Evolutionary conservation across 768 basidiomycete genomes (phyloP), one percentile per base, ranked within the genome.

Genomic region (Mycena haematopus): DNA sequence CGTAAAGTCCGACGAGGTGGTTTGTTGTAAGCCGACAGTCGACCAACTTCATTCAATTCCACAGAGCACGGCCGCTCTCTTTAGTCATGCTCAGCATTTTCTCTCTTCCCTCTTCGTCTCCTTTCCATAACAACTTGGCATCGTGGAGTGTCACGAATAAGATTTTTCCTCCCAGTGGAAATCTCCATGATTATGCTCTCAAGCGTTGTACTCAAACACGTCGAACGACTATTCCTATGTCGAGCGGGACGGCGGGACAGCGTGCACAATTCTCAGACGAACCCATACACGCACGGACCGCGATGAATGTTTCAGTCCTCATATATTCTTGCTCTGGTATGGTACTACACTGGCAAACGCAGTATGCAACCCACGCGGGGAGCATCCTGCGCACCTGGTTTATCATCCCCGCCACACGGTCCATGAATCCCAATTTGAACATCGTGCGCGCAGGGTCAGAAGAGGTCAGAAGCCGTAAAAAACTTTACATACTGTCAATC

Each of bases 361-460:
- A 58, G 31, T 81, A 79, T 66, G 69, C 78, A 6, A 56, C 58
- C 27, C 72, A 74, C 56, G 75, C 72, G 22, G 75, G 70, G 4
- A 60, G 65, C 6, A 74, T 70, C 62, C 64, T 81, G 62, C 61
- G 76, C 36, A 76, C 80, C 9, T 81, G 79, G 77, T 82, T 82
- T 71, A 44, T 80, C 36, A 67, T 9, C 78, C 56, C 66, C 9
- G 70, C 65, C 13, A 81, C 80, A 15, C 65, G 58, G n/a, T n/a
- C n/a, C 27, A 80, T 81, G 79, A 80, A 77, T 46, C 80, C 80
- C 1, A 76, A 77, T 66, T 65, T 82, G 22, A 68, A 80, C 63
- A 81, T 75, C 61, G 71, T 74, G 7, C 24, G 27, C 59, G 19
- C 35, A 56, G 27, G 64, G 60, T 0, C 64, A 65, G 51, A 65